A percentile compares a stretch with the other conserved stretches of the same genome.
Conservation (phyloP, 1,284 basidiomycete genomes). For the Schizopora paradoxa region DNA sequence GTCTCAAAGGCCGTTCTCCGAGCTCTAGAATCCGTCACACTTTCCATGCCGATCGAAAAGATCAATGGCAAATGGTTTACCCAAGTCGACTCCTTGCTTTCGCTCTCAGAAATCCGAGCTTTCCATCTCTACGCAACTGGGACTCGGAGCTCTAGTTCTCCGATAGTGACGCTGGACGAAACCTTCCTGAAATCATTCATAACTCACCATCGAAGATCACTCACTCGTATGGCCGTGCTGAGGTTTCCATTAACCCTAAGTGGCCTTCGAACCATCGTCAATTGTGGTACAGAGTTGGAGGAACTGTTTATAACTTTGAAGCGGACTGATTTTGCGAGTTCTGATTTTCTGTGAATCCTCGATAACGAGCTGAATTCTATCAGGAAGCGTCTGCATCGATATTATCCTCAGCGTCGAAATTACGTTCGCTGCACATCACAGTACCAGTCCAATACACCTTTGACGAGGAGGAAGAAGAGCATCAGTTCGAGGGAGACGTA, state of each 20-base stretch:
- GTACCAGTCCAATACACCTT: constrained; percentile 32
- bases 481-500: background rate
- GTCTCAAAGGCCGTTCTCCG: too few relatives aligned
- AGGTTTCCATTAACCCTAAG: constrained; percentile 48
- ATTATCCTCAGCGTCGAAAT: constrained; percentile 30
- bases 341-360: background rate
- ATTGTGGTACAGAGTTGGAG: constrained; percentile 45
- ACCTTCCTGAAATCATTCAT: constrained; percentile 49
- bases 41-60: constrained; percentile 42
- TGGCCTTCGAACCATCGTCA: constrained; percentile 50
- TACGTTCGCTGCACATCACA: constrained; percentile 51
- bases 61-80: constrained; percentile 37
- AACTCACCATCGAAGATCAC: constrained; percentile 39
- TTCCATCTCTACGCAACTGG: constrained; percentile 61
- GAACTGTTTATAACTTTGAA: constrained; percentile 57
- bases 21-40: constrained; percentile 49
- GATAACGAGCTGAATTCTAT: constrained; percentile 7
- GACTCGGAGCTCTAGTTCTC: constrained; percentile 26
- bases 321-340: constrained; percentile 41
- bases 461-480: constrained; percentile 6
- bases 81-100: constrained; percentile 41
- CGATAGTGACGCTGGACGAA: constrained; percentile 36
- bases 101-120: constrained; percentile 41
- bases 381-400: constrained; percentile 35
- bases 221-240: constrained; percentile 59